A percentile compares a stretch with the other conserved stretches of the same genome.
Conservation (phyloP, 768 basidiomycete species). For the Kockovaella imperatae region DNA sequence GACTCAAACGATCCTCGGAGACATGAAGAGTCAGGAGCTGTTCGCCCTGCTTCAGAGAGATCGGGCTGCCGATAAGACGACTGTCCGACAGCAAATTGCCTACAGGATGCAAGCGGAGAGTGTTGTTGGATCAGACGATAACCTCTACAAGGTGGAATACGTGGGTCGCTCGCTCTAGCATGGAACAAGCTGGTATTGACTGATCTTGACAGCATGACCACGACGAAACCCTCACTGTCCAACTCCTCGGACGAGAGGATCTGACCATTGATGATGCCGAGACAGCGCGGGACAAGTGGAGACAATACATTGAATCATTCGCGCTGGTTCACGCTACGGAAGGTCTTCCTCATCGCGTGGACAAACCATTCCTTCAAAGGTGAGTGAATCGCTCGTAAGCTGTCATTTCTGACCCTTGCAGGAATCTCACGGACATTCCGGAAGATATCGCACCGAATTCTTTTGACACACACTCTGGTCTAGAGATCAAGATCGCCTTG, state of each 20-base stretch:
- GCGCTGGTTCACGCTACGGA: constrained; percentile 47
- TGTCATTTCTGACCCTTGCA: constrained; percentile 5
- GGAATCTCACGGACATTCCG: constrained; percentile 22
- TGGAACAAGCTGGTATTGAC: neutral
- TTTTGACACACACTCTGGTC: constrained; percentile 27
- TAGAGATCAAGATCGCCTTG: constrained; percentile 41
- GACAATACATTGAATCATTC: constrained; percentile 48
- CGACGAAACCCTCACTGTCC: constrained; percentile 41
- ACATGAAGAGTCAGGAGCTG: constrained; percentile 78
- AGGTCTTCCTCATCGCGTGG: constrained; percentile 45
- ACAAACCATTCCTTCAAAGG: constrained; percentile 45
- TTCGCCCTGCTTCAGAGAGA: constrained; percentile 65
- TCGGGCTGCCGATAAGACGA: constrained; percentile 47
- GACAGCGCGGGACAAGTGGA: constrained; percentile 46
- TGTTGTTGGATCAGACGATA: constrained; percentile 46
- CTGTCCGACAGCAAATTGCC: constrained; percentile 45
- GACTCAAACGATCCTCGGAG: constrained; percentile 79
- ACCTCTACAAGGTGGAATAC: constrained; percentile 49
- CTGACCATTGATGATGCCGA: constrained; percentile 48
- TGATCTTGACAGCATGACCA: constrained; percentile 32
- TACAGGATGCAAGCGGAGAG: constrained; percentile 48
- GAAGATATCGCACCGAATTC: constrained; percentile 6
- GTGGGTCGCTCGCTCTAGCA: constrained; percentile 21
- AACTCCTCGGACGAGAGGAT: constrained; percentile 48
- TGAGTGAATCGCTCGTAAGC: constrained; percentile 6